These are phyloP conservation scores for Penium margaritaceum DNA, from an alignment of 139 green algal genomes.

Conservation along the genomic window DNA sequence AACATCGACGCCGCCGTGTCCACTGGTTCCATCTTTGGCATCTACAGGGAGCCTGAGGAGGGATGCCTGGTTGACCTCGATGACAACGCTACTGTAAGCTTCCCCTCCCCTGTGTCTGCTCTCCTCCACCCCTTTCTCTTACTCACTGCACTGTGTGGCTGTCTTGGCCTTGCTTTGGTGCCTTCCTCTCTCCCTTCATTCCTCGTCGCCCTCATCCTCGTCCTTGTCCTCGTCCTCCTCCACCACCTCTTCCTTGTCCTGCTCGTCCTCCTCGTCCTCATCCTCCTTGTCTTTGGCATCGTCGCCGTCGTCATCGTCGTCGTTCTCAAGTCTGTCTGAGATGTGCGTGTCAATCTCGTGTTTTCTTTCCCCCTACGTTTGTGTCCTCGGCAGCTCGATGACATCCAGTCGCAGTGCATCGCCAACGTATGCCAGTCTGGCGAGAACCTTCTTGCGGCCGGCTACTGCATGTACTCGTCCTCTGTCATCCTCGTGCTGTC, in stretches of 20 bases:
- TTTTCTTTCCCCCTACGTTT: slow-evolving; percentile 77
- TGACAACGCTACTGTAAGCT: slow-evolving; percentile 32
- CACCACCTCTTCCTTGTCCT: too few species aligned
- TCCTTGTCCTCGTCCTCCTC: too few species aligned
- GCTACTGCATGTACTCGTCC: slow-evolving; percentile 91
- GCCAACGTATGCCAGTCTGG: slow-evolving; percentile 86
- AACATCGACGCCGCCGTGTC: slow-evolving; percentile 95
- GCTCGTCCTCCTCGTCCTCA: too few species aligned
- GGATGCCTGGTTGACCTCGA: slow-evolving; percentile 40
- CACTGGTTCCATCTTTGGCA: slow-evolving; percentile 92
- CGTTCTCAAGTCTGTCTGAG: too few species aligned
- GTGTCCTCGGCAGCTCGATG: slow-evolving; percentile 51
- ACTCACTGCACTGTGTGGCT: too few species aligned
- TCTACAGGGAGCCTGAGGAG: slow-evolving; percentile 60
- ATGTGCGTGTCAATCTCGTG: slow-evolving; percentile 35
- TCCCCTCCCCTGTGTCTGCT: too few species aligned
- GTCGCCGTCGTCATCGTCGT: too few species aligned
- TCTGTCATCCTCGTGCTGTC: slow-evolving; percentile 84
- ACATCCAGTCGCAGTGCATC: slow-evolving; percentile 61
- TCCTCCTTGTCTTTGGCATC: too few species aligned
- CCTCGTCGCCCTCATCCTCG: too few species aligned
- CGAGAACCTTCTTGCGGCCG: slow-evolving; percentile 73
- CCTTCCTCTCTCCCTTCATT: too few species aligned
- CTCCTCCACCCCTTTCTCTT: too few species aligned
- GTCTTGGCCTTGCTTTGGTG: too few species aligned